Evolutionary conservation across 2,329 filamentous ascomycete species (phyloP), one percentile per base, ranked within the genome.

Genomic region (Neopestalotiopsis rosae): DNA sequence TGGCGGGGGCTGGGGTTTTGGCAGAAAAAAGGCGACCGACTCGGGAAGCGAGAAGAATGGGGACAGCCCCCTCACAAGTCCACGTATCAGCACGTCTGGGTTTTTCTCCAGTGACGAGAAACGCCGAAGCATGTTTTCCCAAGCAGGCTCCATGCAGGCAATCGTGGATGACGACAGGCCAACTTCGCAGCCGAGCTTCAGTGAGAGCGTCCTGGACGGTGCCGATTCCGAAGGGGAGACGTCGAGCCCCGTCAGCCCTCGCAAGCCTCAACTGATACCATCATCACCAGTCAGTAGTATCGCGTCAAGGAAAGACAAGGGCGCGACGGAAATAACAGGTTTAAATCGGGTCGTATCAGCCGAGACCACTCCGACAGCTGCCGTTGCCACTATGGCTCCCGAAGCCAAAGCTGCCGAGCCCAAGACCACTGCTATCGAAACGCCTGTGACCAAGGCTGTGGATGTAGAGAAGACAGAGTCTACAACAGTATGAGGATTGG

Each of bases 161-260:
- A 76, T 74, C 68, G 72, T 77, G 69, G 71, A 72, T 12, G 68
- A 70, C 62, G 64, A 68, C 30, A 71, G 81, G 61, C 81, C 81
- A 14, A 70, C 72, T 20, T 83, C 81, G 45, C 81, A 82, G 68
- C 79, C 78, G 57, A 84, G 82, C 70, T 84, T 84, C 67, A 80
- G 79, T 62, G 83, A 86, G 72, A 84, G 82, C 67, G 77, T 85
- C 38, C 79, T 85, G 28, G 85, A 84, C 6, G 78, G 75, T 1
- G 81, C 77, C 3, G 72, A 67, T 14, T 76, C 76, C 14, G 74
- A 70, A 5, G 71, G 69, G 24, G 24, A 28, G 9, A 69, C 72
- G 66, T 79, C 73, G 24, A 74, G 71, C 13, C 74, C 71, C 24
- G 69, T 42, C 32, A 79, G 73, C 67, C 76, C 66, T 32, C 71